A percentile compares a stretch with the other conserved stretches of the same genome.
Evolutionary conservation across 2,329 filamentous ascomycete genomes (phyloP).

Genomic region (Chaetomium sp.): DNA sequence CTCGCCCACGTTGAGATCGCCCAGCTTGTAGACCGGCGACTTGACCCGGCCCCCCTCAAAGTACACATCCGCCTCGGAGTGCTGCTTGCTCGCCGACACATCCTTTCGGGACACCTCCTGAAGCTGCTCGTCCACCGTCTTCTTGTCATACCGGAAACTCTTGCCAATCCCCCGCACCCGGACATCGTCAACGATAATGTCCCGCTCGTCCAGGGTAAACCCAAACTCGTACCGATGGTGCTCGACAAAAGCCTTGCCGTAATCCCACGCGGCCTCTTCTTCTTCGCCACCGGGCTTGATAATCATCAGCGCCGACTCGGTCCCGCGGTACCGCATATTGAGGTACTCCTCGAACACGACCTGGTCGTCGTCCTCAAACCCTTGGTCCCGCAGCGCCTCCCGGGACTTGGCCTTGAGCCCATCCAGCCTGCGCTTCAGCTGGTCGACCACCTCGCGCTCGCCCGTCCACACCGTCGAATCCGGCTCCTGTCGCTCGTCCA

Average conservation of each 20-base stretch:
- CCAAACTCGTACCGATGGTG: constrained; percentile 92
- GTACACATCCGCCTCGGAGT: constrained; percentile 66
- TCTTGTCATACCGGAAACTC: constrained; percentile 71
- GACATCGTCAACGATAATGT: constrained; percentile 87
- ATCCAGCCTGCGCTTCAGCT: constrained; percentile 66
- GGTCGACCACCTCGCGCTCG: constrained; percentile 49
- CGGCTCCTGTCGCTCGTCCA: constrained; percentile 82
- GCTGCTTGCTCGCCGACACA: constrained; percentile 51
- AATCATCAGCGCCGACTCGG: constrained; percentile 87
- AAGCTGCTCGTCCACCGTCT: constrained; percentile 79
- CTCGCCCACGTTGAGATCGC: constrained; percentile 65
- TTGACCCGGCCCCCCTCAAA: constrained; percentile 74
- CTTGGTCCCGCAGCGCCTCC: constrained; percentile 64
- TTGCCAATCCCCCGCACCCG: constrained; percentile 83
- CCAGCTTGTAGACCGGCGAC: constrained; percentile 77
- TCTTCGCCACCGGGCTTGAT: constrained; percentile 58
- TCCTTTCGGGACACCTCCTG: constrained; percentile 58
- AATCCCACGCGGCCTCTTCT: constrained; percentile 57
- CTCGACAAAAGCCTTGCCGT: constrained; percentile 74
- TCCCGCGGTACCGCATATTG: constrained; percentile 88
- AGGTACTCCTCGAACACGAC: constrained; percentile 88
- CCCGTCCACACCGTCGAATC: constrained; percentile 58
- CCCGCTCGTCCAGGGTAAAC: constrained; percentile 75
- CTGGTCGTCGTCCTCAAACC: constrained; percentile 60
- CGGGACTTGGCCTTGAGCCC: constrained; percentile 72